Base-by-base conservation (phyloP, 805 yeast genomes). In the Millerozyma acaciae region DNA sequence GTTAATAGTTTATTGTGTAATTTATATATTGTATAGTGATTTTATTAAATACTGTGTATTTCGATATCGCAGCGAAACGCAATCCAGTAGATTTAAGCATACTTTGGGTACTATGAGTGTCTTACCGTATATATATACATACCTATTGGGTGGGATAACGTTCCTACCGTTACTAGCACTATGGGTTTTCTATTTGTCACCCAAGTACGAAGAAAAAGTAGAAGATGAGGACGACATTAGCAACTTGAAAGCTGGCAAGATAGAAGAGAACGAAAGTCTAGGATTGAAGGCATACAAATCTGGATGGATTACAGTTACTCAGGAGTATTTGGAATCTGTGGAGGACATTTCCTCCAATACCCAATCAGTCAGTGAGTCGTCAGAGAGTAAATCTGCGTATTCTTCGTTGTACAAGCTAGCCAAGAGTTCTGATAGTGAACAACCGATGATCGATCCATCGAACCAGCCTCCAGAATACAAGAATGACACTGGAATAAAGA, bases 241-340 rank as follows among this genome's bases (percentile, higher is more conserved):
- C 10, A 50, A 16, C 32, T 38, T 33, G 32, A 77, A 72, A 42
- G 77, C 80, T 4, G 84, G 84, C 0, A 79, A 75, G 39, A 48
- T 82, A n/a, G 79, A 80, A 36, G 89, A 84, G 45, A 57, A 60
- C 8, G 57, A 62, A 24, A 64, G 68, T n/a, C 54, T 75, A 0
- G 94, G 93, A 3, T 74, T 82, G 1, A 76, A 77, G 16, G 73
- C 86, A 0, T 71, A 58, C 44, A 75, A 71, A 50, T 63, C 76
- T 8, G 96, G 95, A 6, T 85, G 94, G 95, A 60, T 87, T 2
- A 76, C 82, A 2, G 89, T 89, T n/a, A 84, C 95, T 0, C 79
- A 77, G 39, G 90, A 84, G 43, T 84, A 80, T 51, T 30, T 65
- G 25, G 70, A 65, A 32, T 57, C 65, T 3, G 47, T 60, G 7